Conservation (phyloP, 2,329 filamentous ascomycete species). For the Colletotrichum horii region DNA sequence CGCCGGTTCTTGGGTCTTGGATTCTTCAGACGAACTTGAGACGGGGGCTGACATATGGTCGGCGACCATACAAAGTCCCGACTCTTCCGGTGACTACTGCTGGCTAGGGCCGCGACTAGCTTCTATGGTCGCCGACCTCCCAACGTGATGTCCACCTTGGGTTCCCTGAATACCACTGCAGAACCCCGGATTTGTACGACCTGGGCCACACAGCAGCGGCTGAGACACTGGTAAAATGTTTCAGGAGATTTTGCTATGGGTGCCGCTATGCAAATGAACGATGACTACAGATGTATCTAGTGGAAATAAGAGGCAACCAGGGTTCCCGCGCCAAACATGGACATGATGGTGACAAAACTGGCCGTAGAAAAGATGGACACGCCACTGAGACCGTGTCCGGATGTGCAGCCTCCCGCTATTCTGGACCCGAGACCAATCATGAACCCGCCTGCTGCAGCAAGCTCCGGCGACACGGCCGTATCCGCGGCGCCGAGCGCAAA, state of each 20-base stretch:
- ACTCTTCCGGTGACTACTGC: background rate
- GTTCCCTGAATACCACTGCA: background rate
- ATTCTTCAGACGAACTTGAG: background rate
- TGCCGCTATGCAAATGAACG: background rate
- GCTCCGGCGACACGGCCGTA: slow-evolving; percentile 35
- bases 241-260: background rate
- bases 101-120: background rate
- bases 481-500: slow-evolving; percentile 29
- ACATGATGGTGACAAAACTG: slow-evolving; percentile 65
- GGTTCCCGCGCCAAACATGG: slow-evolving; percentile 60
- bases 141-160: background rate
- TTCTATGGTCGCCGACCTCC: background rate
- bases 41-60: background rate
- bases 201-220: background rate
- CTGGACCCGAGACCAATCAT: slow-evolving; percentile 65
- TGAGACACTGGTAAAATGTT: background rate
- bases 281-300: background rate
- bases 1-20: background rate
- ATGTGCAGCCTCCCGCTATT: slow-evolving; percentile 70
- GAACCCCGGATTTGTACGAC: background rate
- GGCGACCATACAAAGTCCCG: background rate
- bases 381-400: slow-evolving; percentile 72
- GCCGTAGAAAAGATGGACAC: slow-evolving; percentile 66
- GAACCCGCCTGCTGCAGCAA: slow-evolving; percentile 59
- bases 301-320: slow-evolving; percentile 26